Evolutionary conservation across 352 stramenopile species (phyloP), one percentile per base, ranked within the genome.

Genomic region (Pythium rishiriense): DNA sequence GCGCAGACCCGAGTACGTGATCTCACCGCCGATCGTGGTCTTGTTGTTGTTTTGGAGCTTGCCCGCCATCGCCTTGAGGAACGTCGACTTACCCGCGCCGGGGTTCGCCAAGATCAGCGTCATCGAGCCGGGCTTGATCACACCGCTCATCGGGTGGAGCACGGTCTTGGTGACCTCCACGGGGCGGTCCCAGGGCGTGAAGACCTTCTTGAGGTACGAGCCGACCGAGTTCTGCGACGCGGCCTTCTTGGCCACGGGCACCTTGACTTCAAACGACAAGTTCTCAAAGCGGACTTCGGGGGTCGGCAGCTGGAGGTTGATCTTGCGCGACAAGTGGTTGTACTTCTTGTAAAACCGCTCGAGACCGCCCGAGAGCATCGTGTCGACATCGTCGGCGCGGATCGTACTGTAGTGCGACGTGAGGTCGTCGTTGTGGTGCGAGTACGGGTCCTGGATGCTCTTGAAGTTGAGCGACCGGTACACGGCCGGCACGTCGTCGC

Each of bases 281-380:
- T 92, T 90, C 65, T 92, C 79, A 53, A 92, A 92, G 49, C 81
- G 81, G 54, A 93, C 80, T 58, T 91, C 84, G 0, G 80, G 78
- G 0, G 80, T 87, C 26, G 80, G 73, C 52, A 89, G 56, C 54
- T 74, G 63, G 21, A 82, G 57, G 74, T 91, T 90, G 54, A 90
- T 73, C 67, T 90, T 90, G 35, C 69, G 72, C 6, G 79, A 91
- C 3, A 89, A 28, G 58, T 90, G 76, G 60, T 90, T 69, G 74
- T 91, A 93, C 64, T 93, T 93, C 60, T 89, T 86, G 75, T 93
- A 93, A 65, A 93, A 93, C 19, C 68, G 72, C 41, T 93, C 84
- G 4, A 93, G 68, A 0, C 84, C 84, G 24, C 84, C 83, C 41
- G 76, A 74, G 1, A 92, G 70, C 79, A 88, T 90, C 26, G 67